Conservation (phyloP, 805 yeast genomes). For the Spencermartinsiella europaea region DNA sequence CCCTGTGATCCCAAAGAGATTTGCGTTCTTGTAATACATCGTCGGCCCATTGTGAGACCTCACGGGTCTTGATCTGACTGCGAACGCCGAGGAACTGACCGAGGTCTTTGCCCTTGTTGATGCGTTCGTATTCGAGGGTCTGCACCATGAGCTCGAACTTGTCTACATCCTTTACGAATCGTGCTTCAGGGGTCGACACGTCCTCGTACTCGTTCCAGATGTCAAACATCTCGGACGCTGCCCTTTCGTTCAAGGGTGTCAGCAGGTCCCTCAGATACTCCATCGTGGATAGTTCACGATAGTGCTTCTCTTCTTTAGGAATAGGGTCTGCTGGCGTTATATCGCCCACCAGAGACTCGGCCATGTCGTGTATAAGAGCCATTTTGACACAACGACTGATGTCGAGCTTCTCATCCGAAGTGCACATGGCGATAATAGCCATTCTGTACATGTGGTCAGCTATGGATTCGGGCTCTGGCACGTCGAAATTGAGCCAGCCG, state of each 20-base stretch:
- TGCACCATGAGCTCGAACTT: slow-evolving; percentile 72
- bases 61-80: slow-evolving; percentile 59
- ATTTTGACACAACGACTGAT: slow-evolving; percentile 72
- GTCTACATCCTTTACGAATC: slow-evolving; percentile 89
- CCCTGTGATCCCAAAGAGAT: slow-evolving; percentile 37
- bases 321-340: slow-evolving; percentile 78
- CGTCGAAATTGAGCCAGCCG: slow-evolving; percentile 82
- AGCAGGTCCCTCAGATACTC: slow-evolving; percentile 56
- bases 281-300: slow-evolving; percentile 72
- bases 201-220: slow-evolving; percentile 89
- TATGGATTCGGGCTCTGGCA: slow-evolving; percentile 55
- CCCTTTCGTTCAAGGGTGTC: slow-evolving; percentile 55
- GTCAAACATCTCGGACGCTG: slow-evolving; percentile 59
- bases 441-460: slow-evolving; percentile 97
- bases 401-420: slow-evolving; percentile 49
- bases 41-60: slow-evolving; percentile 64
- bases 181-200: slow-evolving; percentile 73
- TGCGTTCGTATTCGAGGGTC: slow-evolving; percentile 61
- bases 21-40: slow-evolving; percentile 47
- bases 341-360: slow-evolving; percentile 92
- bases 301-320: slow-evolving; percentile 73
- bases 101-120: slow-evolving; percentile 54
- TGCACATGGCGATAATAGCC: slow-evolving; percentile 73
- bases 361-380: slow-evolving; percentile 88
- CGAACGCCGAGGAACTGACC: slow-evolving; percentile 66